Conservation (phyloP, 768 basidiomycete genomes). For the Lactarius indigo region DNA sequence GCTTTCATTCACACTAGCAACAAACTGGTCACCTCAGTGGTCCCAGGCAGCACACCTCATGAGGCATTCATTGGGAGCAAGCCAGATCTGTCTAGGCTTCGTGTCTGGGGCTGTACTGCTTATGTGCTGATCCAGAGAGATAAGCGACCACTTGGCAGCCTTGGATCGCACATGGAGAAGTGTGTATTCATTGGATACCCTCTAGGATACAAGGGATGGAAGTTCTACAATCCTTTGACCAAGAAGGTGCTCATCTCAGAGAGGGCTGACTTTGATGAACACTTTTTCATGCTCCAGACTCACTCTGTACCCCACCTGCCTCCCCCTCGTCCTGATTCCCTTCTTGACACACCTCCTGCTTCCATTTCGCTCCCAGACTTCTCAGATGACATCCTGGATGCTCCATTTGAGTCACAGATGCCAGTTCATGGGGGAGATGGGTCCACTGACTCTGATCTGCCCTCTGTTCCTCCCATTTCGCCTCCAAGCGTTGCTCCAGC, state of each 20-base stretch:
- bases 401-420: not conserved
- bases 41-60: not conserved
- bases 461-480: not conserved
- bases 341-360: not conserved
- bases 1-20: not conserved
- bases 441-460: not conserved
- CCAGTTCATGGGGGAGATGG: not conserved
- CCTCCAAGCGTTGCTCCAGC: not conserved
- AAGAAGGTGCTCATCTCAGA: constrained; percentile 16
- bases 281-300: constrained; percentile 2
- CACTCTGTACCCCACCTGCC: not conserved
- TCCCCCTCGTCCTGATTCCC: not conserved
- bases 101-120: not conserved
- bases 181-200: constrained; percentile 41
- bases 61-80: not conserved
- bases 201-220: constrained; percentile 34
- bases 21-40: not conserved
- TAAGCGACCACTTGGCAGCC: constrained; percentile 21
- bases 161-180: constrained; percentile 29
- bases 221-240: constrained; percentile 30
- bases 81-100: not conserved
- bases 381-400: not conserved
- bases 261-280: constrained; percentile 22
- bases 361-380: not conserved
- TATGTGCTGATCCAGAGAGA: not conserved